phyloP scores from a whole-genome alignment of 1,284 basidiomycete genomes.

The Trichosporon asahii region DNA sequence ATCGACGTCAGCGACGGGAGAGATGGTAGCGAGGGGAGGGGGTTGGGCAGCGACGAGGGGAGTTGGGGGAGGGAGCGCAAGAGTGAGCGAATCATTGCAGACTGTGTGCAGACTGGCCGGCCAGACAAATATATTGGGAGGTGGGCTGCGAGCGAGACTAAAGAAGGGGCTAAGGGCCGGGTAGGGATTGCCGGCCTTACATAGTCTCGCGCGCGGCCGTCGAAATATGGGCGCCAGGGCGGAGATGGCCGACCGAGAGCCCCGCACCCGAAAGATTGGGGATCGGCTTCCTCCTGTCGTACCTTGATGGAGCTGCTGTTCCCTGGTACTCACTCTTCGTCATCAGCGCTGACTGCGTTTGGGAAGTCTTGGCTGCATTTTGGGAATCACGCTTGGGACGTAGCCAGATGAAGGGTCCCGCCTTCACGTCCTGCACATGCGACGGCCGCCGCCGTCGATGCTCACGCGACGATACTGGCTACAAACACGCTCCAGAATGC shows the following conservation, averaged over 20 bases:
- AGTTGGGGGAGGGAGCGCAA: not conserved
- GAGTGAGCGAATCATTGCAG: not conserved
- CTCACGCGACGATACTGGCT: too few species aligned
- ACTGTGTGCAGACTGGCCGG: too few species aligned
- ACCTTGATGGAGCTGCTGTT: too few species aligned
- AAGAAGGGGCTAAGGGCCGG: not conserved
- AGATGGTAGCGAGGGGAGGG: not conserved
- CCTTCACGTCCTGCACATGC: too few species aligned
- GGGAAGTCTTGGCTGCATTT: not conserved
- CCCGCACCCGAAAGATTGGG: not conserved
- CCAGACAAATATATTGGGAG: too few species aligned
- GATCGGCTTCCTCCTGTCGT: not conserved
- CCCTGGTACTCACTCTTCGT: too few species aligned
- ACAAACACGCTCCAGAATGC: not conserved
- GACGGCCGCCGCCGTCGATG: too few species aligned
- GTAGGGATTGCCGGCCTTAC: not conserved
- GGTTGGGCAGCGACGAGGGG: not conserved
- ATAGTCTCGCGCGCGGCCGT: not conserved
- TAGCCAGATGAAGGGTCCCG: too few species aligned
- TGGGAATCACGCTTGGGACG: too few species aligned
- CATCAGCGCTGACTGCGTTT: not conserved
- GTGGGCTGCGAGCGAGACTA: not conserved
- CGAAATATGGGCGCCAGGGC: not conserved
- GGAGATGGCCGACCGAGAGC: not conserved
- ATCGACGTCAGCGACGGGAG: not conserved